Evolutionary conservation across 345 rosid species (phyloP), one percentile per base, ranked within the genome.

Genomic region (Linum tenue): DNA sequence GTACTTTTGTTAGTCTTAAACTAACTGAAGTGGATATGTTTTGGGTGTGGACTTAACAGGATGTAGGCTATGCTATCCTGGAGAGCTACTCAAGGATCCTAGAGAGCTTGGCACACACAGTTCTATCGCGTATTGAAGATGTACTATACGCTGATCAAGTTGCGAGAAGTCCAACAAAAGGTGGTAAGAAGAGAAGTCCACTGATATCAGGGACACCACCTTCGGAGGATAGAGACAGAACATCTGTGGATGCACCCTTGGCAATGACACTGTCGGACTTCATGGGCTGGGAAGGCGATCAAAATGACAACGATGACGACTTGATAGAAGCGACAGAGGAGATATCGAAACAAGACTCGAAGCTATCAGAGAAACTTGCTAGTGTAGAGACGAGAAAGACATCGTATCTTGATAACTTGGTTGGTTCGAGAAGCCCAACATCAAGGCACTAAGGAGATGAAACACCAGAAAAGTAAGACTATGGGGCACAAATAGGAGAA

Each of bases 1-100:
- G 31, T 22, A 22, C 31, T 22, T 22, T 22, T 22, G 31, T 22
- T 22, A 22, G 31, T 22, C 31, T 22, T 22, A 22, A 22, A 22
- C 31, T 22, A 22, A 22, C 31, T 22, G 31, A 22, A 22, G 31
- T 22, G 31, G 31, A 22, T 22, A 22, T 22, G 10, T 43, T 11
- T 43, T 43, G 50, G 12, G 61, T 56, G 41, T 50, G 67, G 67
- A 36, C 57, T 41, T 72, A 37, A 22, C 80, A 88, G 96, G 97
- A 88, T 68, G 84, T 91, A 37, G 97, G 97, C 9, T 96, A 86
- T 60, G 94, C 96, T 0, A 69, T 88, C 62, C 73, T 88, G 31
- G 97, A 91, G 74, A 86, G 97, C 72, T 91, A 91, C 73, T 91
- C 97, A 0, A 82, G 97, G 72, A 80, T 88, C 14, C 78, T 91